Conservation (phyloP, 345 rosid genomes). For the Eucalyptus albens region DNA sequence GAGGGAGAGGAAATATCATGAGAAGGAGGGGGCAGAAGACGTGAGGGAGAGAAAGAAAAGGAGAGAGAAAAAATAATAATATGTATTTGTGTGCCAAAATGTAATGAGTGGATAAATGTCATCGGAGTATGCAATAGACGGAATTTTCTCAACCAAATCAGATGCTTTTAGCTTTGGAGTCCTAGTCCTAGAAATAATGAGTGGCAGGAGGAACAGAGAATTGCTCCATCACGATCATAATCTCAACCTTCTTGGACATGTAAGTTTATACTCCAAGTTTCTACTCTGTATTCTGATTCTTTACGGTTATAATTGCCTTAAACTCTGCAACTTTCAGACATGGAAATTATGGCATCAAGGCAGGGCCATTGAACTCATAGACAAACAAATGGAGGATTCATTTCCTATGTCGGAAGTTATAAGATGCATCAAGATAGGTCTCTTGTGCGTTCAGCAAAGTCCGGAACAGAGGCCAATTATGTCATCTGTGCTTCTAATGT, state of each 20-base stretch:
- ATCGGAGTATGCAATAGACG: background rate
- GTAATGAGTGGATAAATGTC: background rate
- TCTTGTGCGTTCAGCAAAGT: background rate
- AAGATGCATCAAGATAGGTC: background rate
- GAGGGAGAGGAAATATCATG: no score
- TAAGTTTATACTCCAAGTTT: background rate
- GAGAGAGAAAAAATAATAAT: background rate
- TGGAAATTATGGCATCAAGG: background rate
- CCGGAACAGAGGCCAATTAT: background rate
- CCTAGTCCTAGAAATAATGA: background rate
- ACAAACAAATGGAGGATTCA: background rate
- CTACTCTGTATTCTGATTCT: background rate
- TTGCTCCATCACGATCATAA: background rate
- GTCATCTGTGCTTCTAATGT: background rate
- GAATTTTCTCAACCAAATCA: background rate
- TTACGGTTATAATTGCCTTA: background rate
- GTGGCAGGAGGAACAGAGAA: background rate
- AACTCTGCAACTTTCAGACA: background rate
- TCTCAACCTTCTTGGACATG: background rate
- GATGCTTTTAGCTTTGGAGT: background rate
- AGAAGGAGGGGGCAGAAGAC: no score
- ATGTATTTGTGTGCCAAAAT: background rate
- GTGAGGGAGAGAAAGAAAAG: no score
- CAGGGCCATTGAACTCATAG: constrained; percentile 8
- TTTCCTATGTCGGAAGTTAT: background rate